These are phyloP conservation scores for Neofusicoccum kwambonambiense DNA, from an alignment of 2,329 filamentous ascomycete genomes.

Conservation along the genomic window DNA sequence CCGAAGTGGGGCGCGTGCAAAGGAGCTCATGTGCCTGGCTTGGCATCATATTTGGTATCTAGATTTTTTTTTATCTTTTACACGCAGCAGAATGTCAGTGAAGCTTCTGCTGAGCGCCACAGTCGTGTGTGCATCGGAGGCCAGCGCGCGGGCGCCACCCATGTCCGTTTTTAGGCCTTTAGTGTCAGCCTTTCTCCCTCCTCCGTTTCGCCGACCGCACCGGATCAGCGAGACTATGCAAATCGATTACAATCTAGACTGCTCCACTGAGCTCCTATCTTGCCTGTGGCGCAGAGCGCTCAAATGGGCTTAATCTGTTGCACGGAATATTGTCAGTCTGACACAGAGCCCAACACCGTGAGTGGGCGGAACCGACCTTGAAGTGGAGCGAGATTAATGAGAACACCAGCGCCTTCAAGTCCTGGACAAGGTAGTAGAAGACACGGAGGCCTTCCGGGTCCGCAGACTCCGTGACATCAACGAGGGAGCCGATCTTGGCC, in stretches of 20 bases:
- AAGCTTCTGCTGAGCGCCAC: neutral
- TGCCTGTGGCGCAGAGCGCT: slow-evolving; percentile 1
- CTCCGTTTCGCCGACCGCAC: neutral
- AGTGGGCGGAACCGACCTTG: slow-evolving; percentile 58
- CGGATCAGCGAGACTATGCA: neutral
- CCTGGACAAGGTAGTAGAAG: slow-evolving; percentile 98
- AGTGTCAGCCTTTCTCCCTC: neutral
- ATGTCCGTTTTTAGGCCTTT: neutral
- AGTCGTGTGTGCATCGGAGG: neutral
- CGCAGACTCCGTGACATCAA: slow-evolving; percentile 93
- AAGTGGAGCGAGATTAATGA: slow-evolving; percentile 96
- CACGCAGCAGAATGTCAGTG: neutral
- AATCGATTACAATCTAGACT: neutral
- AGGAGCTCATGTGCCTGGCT: neutral
- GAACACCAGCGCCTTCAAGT: slow-evolving; percentile 94
- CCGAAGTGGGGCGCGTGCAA: neutral
- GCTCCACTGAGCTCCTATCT: neutral
- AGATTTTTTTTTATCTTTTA: neutral
- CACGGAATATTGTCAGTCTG: neutral
- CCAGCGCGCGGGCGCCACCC: neutral
- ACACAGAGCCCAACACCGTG: neutral
- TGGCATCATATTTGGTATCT: slow-evolving; percentile 10
- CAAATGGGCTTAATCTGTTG: slow-evolving; percentile 69
- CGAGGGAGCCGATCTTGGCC: slow-evolving; percentile 94
- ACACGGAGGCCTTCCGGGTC: slow-evolving; percentile 95